Evolutionary conservation across 192 early-diverging fungal species (phyloP).

Genomic region (Entomortierella parvispora): DNA sequence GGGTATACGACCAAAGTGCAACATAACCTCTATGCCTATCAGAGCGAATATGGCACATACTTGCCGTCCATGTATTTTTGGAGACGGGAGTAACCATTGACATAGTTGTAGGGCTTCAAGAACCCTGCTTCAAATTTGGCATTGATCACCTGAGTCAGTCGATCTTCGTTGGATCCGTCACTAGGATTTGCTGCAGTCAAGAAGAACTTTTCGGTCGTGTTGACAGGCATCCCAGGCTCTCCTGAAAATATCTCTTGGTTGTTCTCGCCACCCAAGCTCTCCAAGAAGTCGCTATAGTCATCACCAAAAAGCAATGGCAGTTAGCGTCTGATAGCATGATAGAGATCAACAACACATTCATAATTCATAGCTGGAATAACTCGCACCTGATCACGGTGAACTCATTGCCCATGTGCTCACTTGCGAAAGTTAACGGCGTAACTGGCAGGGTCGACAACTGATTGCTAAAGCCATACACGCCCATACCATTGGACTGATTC

Average conservation of each 20-base stretch:
- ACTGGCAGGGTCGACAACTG: constrained; percentile 37
- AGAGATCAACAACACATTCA: neutral
- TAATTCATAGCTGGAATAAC: neutral
- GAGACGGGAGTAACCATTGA: constrained; percentile 88
- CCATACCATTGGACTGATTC: constrained; percentile 4
- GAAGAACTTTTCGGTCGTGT: constrained; percentile 86
- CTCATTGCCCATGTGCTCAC: constrained; percentile 83
- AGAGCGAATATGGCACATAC: too few relatives aligned
- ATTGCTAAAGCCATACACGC: constrained; percentile 31
- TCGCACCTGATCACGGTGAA: constrained; percentile 74
- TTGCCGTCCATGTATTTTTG: constrained; percentile 91
- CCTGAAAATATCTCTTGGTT: constrained; percentile 27
- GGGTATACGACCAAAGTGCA: too few relatives aligned
- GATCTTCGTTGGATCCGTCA: constrained; percentile 88
- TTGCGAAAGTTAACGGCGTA: constrained; percentile 76
- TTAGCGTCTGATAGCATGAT: neutral
- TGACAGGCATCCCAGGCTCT: constrained; percentile 49
- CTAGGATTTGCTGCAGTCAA: constrained; percentile 92
- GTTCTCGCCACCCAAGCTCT: constrained; percentile 55
- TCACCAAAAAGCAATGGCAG: constrained; percentile 51
- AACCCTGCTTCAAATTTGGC: constrained; percentile 97
- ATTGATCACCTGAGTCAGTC: constrained; percentile 90
- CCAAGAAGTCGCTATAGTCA: constrained; percentile 65
- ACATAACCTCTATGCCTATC: too few relatives aligned
- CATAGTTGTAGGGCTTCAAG: constrained; percentile 96